These are phyloP conservation scores for Diaporthe ampelina DNA, from an alignment of 2,329 filamentous ascomycete species.

Conservation along the genomic window DNA sequence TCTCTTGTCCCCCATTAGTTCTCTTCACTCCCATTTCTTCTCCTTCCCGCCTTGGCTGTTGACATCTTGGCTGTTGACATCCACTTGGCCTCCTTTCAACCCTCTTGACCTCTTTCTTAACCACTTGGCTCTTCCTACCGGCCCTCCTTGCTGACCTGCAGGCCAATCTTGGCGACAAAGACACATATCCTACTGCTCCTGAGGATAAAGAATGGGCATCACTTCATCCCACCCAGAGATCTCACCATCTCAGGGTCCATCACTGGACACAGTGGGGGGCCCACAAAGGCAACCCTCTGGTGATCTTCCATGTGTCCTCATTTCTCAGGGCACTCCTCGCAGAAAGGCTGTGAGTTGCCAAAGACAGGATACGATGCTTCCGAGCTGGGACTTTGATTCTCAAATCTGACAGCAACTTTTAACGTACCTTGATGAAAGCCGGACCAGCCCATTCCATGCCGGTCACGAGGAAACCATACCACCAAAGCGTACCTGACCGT, in stretches of 20 bases:
- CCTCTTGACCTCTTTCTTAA: neutral
- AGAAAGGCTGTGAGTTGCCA: too few relatives aligned
- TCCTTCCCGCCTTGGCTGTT: neutral
- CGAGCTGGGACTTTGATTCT: neutral
- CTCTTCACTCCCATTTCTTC: too few relatives aligned
- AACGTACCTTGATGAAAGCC: constrained; percentile 91
- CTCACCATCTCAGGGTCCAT: neutral
- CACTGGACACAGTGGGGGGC: neutral
- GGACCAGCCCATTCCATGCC: constrained; percentile 95
- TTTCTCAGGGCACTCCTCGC: constrained; percentile 5
- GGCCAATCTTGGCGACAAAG: neutral
- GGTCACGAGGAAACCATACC: constrained; percentile 89
- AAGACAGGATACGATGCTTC: neutral
- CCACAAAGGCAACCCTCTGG: neutral
- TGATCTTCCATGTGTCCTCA: neutral
- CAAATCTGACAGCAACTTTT: neutral
- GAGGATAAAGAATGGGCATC: neutral
- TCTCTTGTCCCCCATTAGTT: neutral
- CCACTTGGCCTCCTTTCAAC: neutral
- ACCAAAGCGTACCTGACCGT: constrained; percentile 88
- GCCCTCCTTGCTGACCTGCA: neutral
- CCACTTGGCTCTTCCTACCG: neutral
- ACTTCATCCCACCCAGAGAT: neutral
- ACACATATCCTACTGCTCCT: neutral
- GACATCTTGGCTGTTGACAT: neutral